Conservation (phyloP, 1,284 basidiomycete species). For the Naganishia cerealis region DNA sequence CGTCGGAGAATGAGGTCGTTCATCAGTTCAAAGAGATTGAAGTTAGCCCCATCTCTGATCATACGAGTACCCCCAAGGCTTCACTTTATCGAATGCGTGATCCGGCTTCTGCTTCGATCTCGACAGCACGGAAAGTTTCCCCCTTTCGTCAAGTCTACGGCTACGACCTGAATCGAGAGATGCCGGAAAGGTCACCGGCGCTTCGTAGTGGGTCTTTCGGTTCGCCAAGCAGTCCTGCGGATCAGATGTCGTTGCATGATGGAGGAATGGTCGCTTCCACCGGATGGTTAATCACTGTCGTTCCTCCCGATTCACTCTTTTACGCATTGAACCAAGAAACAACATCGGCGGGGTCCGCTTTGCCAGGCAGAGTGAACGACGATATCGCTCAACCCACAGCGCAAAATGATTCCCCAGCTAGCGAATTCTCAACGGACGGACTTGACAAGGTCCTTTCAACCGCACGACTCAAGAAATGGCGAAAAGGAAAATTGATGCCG, state of each 20-base stretch:
- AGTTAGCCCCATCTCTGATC: background rate
- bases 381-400: slow-evolving; percentile 9
- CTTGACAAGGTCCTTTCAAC: slow-evolving; percentile 18
- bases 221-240: background rate
- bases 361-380: background rate
- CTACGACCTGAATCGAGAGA: background rate
- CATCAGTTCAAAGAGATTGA: background rate
- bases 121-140: background rate
- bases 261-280: slow-evolving; percentile 25
- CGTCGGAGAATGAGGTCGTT: background rate
- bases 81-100: background rate
- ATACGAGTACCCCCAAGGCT: background rate
- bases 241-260: background rate
- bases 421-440: background rate
- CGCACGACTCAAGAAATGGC: slow-evolving; percentile 41
- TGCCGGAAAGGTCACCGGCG: background rate
- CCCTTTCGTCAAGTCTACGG: background rate
- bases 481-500: slow-evolving; percentile 47
- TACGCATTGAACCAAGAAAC: slow-evolving; percentile 5
- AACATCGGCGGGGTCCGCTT: background rate
- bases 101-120: background rate
- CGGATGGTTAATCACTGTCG: slow-evolving; percentile 30
- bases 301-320: slow-evolving; percentile 33
- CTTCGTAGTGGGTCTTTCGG: background rate
- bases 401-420: background rate